phyloP scores from a whole-genome alignment of 1,139 yeast genomes.

The Hemisphaericaspora xylanilytica region DNA sequence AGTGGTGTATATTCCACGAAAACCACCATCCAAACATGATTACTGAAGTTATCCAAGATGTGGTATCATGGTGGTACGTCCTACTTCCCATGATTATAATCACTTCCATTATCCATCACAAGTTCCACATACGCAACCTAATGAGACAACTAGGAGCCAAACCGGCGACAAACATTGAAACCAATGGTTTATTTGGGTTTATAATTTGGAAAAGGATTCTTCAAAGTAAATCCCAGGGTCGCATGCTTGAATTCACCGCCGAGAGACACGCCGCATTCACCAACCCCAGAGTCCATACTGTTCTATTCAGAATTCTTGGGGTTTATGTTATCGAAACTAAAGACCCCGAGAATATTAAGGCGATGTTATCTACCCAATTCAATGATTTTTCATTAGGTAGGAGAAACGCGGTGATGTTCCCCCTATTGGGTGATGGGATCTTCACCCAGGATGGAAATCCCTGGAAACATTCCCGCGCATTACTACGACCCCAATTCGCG shows the following conservation, averaged over 20 bases:
- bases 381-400: constrained; percentile 51
- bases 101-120: background rate
- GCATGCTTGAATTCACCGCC: constrained; percentile 19
- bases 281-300: constrained; percentile 17
- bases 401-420: constrained; percentile 40
- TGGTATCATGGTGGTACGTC: background rate
- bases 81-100: background rate
- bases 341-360: constrained; percentile 36
- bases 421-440: constrained; percentile 55
- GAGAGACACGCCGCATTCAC: constrained; percentile 15
- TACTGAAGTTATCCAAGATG: background rate
- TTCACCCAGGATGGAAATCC: constrained; percentile 56
- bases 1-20: no score
- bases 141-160: constrained; percentile 21
- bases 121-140: constrained; percentile 8
- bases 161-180: constrained; percentile 9
- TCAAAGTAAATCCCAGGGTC: constrained; percentile 22
- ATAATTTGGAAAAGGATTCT: constrained; percentile 15
- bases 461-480: constrained; percentile 56
- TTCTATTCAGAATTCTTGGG: constrained; percentile 19
- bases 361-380: constrained; percentile 43
- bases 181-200: constrained; percentile 27
- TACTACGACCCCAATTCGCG: constrained; percentile 55
- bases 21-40: background rate
- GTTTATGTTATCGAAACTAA: constrained; percentile 20